A percentile compares a stretch with the other conserved stretches of the same genome.
phyloP scores from a whole-genome alignment of 345 rosid genomes.

The Lepidium didymum region DNA sequence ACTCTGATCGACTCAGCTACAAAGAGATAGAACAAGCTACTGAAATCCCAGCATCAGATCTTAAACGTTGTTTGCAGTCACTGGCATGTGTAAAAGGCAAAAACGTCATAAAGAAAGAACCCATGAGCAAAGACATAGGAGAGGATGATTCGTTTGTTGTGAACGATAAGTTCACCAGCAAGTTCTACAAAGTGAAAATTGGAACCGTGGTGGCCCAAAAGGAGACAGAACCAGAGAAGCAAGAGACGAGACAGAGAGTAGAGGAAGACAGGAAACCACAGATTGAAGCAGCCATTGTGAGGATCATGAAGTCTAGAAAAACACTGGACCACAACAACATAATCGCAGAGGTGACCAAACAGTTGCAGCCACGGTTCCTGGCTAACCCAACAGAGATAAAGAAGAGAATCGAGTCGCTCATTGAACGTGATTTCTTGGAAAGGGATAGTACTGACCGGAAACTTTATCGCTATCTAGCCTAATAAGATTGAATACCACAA shows the following conservation, averaged over 20 bases:
- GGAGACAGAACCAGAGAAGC: slow-evolving; percentile 97
- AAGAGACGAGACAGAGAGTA: slow-evolving; percentile 95
- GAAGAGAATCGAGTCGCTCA: slow-evolving; percentile 94
- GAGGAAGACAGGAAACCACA: slow-evolving; percentile 99
- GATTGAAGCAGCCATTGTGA: slow-evolving; percentile 95
- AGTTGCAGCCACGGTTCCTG: slow-evolving; percentile 88
- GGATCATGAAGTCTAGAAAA: slow-evolving; percentile 98
- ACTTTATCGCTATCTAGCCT: slow-evolving; percentile 90
- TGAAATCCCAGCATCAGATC: slow-evolving; percentile 76
- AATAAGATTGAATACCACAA: slow-evolving; percentile 18
- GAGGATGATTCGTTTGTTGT: slow-evolving; percentile 80
- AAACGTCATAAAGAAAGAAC: slow-evolving; percentile 92
- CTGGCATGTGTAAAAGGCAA: slow-evolving; percentile 90
- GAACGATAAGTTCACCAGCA: slow-evolving; percentile 88
- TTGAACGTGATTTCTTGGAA: slow-evolving; percentile 96
- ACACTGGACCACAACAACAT: slow-evolving; percentile 92
- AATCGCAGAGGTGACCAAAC: slow-evolving; percentile 90
- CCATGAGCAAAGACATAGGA: slow-evolving; percentile 92
- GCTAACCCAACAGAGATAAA: slow-evolving; percentile 94
- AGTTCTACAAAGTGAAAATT: slow-evolving; percentile 94
- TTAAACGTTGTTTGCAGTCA: slow-evolving; percentile 90
- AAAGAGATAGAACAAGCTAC: slow-evolving; percentile 94
- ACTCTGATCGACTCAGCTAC: slow-evolving; percentile 72
- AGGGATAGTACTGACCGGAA: slow-evolving; percentile 82
- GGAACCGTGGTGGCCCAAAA: slow-evolving; percentile 98